These are phyloP conservation scores for Phaseolus coccineus DNA, from an alignment of 331 rosid genomes.

Conservation along the genomic window DNA sequence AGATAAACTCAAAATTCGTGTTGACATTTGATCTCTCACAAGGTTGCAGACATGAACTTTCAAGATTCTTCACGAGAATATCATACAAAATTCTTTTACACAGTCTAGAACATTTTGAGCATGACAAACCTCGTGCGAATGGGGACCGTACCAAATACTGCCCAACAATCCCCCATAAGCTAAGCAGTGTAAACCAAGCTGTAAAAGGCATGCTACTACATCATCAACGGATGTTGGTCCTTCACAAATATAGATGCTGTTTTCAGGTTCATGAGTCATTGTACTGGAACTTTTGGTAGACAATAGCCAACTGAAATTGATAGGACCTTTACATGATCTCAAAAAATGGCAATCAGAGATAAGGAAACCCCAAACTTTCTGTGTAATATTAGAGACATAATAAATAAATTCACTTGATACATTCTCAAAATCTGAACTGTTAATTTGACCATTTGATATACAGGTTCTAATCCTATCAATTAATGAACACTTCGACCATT, in stretches of 20 bases:
- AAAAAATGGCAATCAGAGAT: slow-evolving; percentile 52
- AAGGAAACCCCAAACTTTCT: slow-evolving; percentile 62
- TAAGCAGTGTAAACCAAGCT: slow-evolving; percentile 69
- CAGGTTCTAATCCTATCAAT: slow-evolving; percentile 44
- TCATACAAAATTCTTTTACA: slow-evolving; percentile 29
- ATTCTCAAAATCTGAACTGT: slow-evolving; percentile 48
- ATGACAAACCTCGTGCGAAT: slow-evolving; percentile 50
- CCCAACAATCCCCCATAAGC: slow-evolving; percentile 70
- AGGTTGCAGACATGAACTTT: neutral
- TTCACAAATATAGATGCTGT: slow-evolving; percentile 17
- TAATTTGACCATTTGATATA: slow-evolving; percentile 42
- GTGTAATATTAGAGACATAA: slow-evolving; percentile 51
- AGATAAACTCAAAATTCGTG: neutral
- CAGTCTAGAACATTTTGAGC: slow-evolving; percentile 48
- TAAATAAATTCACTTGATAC: slow-evolving; percentile 54
- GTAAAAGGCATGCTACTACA: slow-evolving; percentile 44
- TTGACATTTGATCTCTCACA: neutral
- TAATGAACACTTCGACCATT: slow-evolving; percentile 62
- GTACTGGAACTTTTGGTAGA: slow-evolving; percentile 1
- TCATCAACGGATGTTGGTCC: slow-evolving; percentile 25
- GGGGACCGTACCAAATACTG: slow-evolving; percentile 59
- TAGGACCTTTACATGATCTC: slow-evolving; percentile 54
- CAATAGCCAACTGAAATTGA: slow-evolving; percentile 57
- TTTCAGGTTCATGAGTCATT: slow-evolving; percentile 29
- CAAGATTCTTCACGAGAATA: slow-evolving; percentile 29